A percentile compares a stretch with the other conserved stretches of the same genome.
Evolutionary conservation across 2,329 filamentous ascomycete genomes (phyloP).

Genomic region (Alternaria arborescens): DNA sequence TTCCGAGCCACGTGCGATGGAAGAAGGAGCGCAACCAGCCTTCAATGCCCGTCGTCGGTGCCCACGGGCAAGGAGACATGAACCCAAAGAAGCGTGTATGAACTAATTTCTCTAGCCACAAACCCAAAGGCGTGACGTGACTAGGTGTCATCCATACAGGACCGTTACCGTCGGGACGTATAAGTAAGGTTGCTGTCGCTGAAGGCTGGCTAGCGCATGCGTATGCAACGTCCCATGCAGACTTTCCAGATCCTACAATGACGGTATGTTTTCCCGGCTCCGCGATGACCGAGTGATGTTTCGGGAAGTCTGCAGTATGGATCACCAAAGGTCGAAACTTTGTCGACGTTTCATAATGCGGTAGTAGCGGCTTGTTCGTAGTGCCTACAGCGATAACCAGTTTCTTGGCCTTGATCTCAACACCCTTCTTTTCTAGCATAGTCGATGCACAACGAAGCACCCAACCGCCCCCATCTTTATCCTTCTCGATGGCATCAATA

Average conservation of each 20-base stretch:
- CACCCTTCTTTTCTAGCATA: constrained; percentile 31
- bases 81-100: constrained; percentile 74
- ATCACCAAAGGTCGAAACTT: constrained; percentile 64
- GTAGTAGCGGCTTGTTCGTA: constrained; percentile 65
- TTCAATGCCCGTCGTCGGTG: constrained; percentile 67
- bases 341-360: constrained; percentile 60
- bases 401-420: constrained; percentile 53
- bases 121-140: constrained; percentile 73
- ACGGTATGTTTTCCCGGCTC: constrained; percentile 51
- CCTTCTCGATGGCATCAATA: constrained; percentile 60
- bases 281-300: constrained; percentile 48
- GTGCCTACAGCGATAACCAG: constrained; percentile 70
- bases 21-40: constrained; percentile 62
- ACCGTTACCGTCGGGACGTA: constrained; percentile 66
- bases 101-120: constrained; percentile 73
- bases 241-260: constrained; percentile 70
- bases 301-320: constrained; percentile 64
- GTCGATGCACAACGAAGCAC: constrained; percentile 25
- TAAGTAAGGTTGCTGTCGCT: constrained; percentile 65
- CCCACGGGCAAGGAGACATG: constrained; percentile 80
- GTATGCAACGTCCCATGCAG: constrained; percentile 70
- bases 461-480: constrained; percentile 39
- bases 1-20: constrained; percentile 66
- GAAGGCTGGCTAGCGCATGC: constrained; percentile 57
- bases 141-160: constrained; percentile 68